A percentile compares a stretch with the other conserved stretches of the same genome.
Evolutionary conservation across 192 early-diverging fungal genomes (phyloP).

Genomic region (Backusella circina): DNA sequence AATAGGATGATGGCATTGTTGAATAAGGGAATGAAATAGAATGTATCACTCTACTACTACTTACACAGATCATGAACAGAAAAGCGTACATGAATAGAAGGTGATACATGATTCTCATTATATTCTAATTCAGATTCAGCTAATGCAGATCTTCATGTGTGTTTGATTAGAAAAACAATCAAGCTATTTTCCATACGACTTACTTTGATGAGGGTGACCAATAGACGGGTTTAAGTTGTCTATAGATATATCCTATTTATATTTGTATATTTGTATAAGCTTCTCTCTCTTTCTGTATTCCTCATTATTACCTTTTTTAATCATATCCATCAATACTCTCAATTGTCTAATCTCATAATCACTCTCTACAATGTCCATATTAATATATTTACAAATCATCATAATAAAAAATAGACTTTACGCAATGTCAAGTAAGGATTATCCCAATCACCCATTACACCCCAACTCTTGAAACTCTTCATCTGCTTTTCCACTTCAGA

Average conservation of each 20-base stretch:
- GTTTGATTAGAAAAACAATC: too few species aligned
- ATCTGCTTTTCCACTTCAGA: constrained; percentile 57
- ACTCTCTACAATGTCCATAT: too few species aligned
- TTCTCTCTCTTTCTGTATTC: not conserved
- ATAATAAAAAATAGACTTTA: too few species aligned
- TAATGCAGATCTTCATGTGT: constrained; percentile 54
- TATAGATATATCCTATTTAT: constrained; percentile 59
- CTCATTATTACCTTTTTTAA: constrained; percentile 49
- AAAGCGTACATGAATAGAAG: constrained; percentile 69
- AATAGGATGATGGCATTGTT: not conserved
- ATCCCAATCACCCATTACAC: constrained; percentile 76
- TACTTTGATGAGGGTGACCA: constrained; percentile 79
- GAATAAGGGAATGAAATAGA: too few species aligned
- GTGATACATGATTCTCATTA: constrained; percentile 67
- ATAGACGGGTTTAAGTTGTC: constrained; percentile 77
- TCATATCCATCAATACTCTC: constrained; percentile 68
- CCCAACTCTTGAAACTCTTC: constrained; percentile 57
- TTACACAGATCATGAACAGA: constrained; percentile 45
- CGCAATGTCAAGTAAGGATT: constrained; percentile 63
- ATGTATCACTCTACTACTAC: too few species aligned
- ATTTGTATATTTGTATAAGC: not conserved
- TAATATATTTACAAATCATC: too few species aligned
- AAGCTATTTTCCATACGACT: too few species aligned
- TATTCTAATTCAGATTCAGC: constrained; percentile 83
- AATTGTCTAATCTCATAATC: constrained; percentile 74